phyloP scores from a whole-genome alignment of 495 filamentous ascomycete genomes.

The Halenospora varia region DNA sequence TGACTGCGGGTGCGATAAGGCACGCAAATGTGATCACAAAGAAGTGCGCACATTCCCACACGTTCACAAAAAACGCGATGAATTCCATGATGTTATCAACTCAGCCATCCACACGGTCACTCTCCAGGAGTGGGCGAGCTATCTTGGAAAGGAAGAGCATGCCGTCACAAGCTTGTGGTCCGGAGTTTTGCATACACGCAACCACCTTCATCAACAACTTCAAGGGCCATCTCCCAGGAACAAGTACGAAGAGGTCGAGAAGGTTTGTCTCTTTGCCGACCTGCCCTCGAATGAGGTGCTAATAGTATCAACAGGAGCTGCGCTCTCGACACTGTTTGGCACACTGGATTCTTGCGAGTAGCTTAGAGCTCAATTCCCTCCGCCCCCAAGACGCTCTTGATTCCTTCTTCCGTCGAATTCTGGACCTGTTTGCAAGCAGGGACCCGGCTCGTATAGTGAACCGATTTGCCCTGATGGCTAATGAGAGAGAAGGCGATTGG shows the following conservation, averaged over 20 bases:
- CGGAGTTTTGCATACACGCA: not conserved
- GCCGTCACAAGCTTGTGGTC: not conserved
- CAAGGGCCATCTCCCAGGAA: not conserved
- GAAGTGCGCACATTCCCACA: no score
- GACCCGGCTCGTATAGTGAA: not conserved
- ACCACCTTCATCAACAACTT: not conserved
- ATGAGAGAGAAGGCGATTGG: not conserved
- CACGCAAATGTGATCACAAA: no score
- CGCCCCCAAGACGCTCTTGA: not conserved
- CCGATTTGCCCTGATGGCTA: not conserved
- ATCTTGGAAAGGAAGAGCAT: not conserved
- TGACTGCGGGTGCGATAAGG: no score
- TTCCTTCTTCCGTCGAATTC: not conserved
- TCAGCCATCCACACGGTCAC: not conserved
- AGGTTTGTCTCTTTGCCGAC: not conserved
- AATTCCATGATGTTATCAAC: not conserved
- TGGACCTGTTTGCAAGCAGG: not conserved
- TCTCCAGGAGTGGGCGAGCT: not conserved
- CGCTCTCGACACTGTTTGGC: not conserved
- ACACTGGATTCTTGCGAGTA: not conserved
- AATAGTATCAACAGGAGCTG: not conserved
- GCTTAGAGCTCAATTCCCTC: not conserved
- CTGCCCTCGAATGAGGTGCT: not conserved
- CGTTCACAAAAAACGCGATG: not conserved
- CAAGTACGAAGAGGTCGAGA: not conserved